Base-by-base conservation (phyloP, 257 asterid genomes). In the Linaria vulgaris region DNA sequence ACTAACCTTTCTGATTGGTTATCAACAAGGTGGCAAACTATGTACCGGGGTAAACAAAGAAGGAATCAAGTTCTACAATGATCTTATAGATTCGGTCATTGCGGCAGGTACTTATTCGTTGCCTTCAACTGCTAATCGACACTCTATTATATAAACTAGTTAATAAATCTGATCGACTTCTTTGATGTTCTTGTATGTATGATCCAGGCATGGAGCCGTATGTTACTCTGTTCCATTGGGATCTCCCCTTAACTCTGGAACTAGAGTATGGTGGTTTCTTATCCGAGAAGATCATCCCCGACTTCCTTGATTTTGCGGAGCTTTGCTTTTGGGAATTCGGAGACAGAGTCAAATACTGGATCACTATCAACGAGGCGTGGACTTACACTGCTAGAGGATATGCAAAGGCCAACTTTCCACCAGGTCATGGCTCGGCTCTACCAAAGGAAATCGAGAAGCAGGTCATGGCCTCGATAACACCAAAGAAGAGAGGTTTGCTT, bases 291-390 rank as follows among this genome's bases (percentile, higher is more conserved):
- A 56, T 17, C 69, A 75, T 74, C 67, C 39, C 63, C 3, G 69
- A 76, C 31, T 76, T 21, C 3, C 12, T 37, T 48, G 74, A 63
- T 30, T 76, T 38, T n/a, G 77, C 46, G 46, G 76, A 57, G 49
- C 24, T 76, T 0, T 76, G 80, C 59, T 76, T 76, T 38, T 49
- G 67, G 58, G 74, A 71, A 63, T 76, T 71, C 24, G 80, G 80
- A 0, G 77, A 76, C 46, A 37, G 77, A 16, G 80, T 76, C 12
- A 76, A 71, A 48, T 10, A 67, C 15, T 76, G 80, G 80, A 71
- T 71, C 16, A 76, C 80, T 10, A 1, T 71, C 31, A 71, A 76
- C 13, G 80, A 76, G 13, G 74, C 72, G 25, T 39, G 61, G 30
- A 47, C 69, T 3, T 71, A 48, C 3, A 61, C 65, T 11, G 19